A percentile compares a stretch with the other conserved stretches of the same genome.
These are phyloP conservation scores for Handroanthus guayacan DNA, from an alignment of 257 asterid species.

Conservation along the genomic window DNA sequence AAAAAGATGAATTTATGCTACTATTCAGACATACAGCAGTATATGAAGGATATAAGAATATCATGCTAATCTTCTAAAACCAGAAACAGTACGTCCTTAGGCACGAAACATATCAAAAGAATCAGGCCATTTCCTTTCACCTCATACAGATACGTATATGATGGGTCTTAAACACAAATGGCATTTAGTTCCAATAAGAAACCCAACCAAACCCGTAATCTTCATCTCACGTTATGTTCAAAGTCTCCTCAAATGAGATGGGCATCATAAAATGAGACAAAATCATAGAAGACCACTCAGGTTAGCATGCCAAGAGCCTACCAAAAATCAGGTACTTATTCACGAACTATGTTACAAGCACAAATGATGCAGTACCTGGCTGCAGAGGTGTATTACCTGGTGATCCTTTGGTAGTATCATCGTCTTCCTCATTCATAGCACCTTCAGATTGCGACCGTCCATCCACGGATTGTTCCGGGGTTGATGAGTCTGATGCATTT, in stretches of 20 bases:
- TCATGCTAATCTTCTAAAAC: slow-evolving; percentile 14
- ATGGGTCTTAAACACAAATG: slow-evolving; percentile 12
- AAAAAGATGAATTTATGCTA: not conserved
- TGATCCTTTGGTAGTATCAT: slow-evolving; percentile 54
- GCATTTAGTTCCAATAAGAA: not conserved
- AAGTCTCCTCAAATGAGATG: not conserved
- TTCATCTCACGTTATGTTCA: not conserved
- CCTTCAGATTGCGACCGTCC: slow-evolving; percentile 76
- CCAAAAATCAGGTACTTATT: not conserved
- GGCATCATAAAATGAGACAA: not conserved
- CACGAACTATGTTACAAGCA: slow-evolving; percentile 17
- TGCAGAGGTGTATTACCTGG: slow-evolving; percentile 47
- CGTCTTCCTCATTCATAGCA: slow-evolving; percentile 66
- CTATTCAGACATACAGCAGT: not conserved
- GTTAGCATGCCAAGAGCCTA: slow-evolving; percentile 9
- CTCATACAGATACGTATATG: not conserved
- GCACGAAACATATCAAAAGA: not conserved
- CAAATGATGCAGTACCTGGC: slow-evolving; percentile 50
- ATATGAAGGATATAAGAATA: not conserved
- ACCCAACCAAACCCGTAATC: not conserved
- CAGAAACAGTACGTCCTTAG: not conserved
- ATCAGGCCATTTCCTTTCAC: slow-evolving; percentile 5
- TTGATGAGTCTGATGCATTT: slow-evolving; percentile 74
- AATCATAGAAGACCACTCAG: slow-evolving; percentile 6
- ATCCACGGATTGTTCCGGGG: slow-evolving; percentile 71